Conservation (phyloP, 2,329 filamentous ascomycete genomes). For the Cladorrhinum sp. region DNA sequence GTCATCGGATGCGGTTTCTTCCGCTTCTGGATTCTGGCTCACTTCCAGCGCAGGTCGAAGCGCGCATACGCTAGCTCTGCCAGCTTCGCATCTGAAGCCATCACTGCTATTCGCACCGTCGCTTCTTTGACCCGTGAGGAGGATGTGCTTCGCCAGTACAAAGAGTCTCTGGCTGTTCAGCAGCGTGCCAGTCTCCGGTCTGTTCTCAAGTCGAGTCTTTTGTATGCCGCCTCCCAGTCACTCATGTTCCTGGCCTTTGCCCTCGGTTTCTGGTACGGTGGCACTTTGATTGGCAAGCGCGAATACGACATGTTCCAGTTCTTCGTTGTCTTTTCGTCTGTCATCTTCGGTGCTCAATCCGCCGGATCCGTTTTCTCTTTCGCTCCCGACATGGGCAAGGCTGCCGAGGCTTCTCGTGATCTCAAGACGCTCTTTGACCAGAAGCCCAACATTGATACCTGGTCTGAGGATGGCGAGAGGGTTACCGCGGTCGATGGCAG, state of each 20-base stretch:
- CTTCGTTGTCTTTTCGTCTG: constrained; percentile 83
- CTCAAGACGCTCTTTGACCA: constrained; percentile 83
- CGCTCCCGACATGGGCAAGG: constrained; percentile 90
- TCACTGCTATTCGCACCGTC: constrained; percentile 89
- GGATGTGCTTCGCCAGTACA: constrained; percentile 74
- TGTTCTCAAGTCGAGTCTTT: constrained; percentile 68
- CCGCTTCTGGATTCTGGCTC: constrained; percentile 63
- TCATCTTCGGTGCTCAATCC: constrained; percentile 90
- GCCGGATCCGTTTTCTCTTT: constrained; percentile 88
- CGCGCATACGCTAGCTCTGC: constrained; percentile 76
- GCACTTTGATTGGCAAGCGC: constrained; percentile 64
- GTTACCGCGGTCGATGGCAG: constrained; percentile 66
- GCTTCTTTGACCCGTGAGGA: constrained; percentile 83
- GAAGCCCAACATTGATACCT: constrained; percentile 76
- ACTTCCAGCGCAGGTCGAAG: constrained; percentile 77
- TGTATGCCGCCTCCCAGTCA: constrained; percentile 84
- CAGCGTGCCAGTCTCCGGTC: constrained; percentile 67
- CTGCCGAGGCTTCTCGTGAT: constrained; percentile 75
- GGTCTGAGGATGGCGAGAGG: constrained; percentile 66
- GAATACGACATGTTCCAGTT: constrained; percentile 83
- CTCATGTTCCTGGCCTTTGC: constrained; percentile 80
- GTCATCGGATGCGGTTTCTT: constrained; percentile 41
- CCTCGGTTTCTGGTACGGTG: constrained; percentile 91
- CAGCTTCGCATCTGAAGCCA: constrained; percentile 87
- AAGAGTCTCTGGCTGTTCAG: constrained; percentile 61